Conservation (phyloP, 305 asterid genomes). For the Caryopteris hybrid region DNA sequence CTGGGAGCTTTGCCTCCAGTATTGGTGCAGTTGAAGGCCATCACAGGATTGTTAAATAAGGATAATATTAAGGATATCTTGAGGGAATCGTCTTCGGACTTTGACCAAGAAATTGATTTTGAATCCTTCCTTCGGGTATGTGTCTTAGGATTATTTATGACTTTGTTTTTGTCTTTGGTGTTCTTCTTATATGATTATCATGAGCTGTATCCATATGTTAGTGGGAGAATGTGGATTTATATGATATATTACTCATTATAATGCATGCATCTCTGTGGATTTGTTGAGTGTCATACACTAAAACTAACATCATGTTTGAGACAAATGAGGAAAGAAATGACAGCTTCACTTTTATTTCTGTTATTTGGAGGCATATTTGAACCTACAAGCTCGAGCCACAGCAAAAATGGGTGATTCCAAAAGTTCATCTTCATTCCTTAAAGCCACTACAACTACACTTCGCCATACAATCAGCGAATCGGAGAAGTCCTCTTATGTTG, state of each 20-base stretch:
- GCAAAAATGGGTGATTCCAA: constrained; percentile 53
- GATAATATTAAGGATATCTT: constrained; percentile 59
- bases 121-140: constrained; percentile 77
- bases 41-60: constrained; percentile 36
- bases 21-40: constrained; percentile 58
- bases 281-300: background rate
- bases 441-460: constrained; percentile 70
- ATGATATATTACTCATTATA: background rate
- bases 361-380: constrained; percentile 49
- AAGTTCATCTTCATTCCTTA: constrained; percentile 65
- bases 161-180: too few relatives aligned
- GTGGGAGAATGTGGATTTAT: too few relatives aligned
- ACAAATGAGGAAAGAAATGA: background rate
- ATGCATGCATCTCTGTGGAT: background rate
- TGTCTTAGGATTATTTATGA: background rate
- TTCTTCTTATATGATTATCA: too few relatives aligned
- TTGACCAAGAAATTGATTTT: constrained; percentile 62
- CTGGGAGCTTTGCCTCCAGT: constrained; percentile 64
- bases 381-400: constrained; percentile 62
- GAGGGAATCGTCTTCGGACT: constrained; percentile 44
- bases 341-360: background rate
- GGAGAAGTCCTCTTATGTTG: constrained; percentile 76
- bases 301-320: background rate
- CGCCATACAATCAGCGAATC: constrained; percentile 87
- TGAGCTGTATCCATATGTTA: too few relatives aligned